Base-by-base conservation (phyloP, 495 filamentous ascomycete species). In the Penicillium malachiteum region DNA sequence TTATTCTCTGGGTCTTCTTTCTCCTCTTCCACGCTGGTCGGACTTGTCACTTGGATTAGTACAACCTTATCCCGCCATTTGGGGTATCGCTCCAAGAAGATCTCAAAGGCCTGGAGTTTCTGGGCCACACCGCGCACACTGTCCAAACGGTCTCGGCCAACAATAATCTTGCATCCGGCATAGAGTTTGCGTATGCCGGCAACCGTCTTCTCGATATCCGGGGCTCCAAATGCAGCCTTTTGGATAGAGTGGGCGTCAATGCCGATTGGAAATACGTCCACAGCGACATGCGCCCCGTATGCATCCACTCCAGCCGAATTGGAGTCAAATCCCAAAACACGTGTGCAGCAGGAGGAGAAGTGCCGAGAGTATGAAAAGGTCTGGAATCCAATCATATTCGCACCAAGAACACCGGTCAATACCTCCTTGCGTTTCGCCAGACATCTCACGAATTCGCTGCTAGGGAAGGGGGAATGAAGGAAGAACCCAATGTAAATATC, bases 21-120 rank as follows among this genome's bases (percentile, higher is more conserved):
- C 62, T 86, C 84, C 47, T 87, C 89, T 57, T 90, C 87, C 42
- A 87, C 82, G 43, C 77, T 82, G 6, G 88, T 92, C 11, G 92
- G 92, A 52, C 90, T 95, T 0, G 92, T 96, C 51, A 97, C 90
- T 74, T 97, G 92, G 61, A 97, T 90, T 30, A 97, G 75, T 11
- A 96, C 91, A n/a, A 96, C 92, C 78, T 91, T 89, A 33, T 90
- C 89, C 31, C 86, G 78, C 90, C 90, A 95, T 68, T 93, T 85
- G 16, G 91, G 92, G 60, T 91, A 93, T 54, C 82, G 74, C 60
- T 95, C 90, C 35, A 97, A 76, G 73, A 97, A 96, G 51, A 86
- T 79, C 74, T 96, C 90, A 64, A 96, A 97, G 3, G 91, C 91
- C 76, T 92, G 88, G 39, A 97, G 77, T 72, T 97, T 97, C 71